Percentiles rank a stretch among this genome's conserved stretches.
Evolutionary conservation across 2,329 filamentous ascomycete genomes (phyloP).

Genomic region (Pseudogymnoascus sp.): DNA sequence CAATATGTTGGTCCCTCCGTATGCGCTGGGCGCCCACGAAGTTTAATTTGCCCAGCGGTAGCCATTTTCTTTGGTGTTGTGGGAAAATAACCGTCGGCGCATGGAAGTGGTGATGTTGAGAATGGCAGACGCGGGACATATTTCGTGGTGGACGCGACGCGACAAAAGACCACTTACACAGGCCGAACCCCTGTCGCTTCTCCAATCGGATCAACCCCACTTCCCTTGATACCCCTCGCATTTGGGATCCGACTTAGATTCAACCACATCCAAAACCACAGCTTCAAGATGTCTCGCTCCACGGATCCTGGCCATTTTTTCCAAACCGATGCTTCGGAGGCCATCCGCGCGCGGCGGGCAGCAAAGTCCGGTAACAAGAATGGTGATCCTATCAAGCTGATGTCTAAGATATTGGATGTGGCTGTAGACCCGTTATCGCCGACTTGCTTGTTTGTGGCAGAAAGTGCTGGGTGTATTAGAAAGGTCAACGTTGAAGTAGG

Average conservation of each 20-base stretch:
- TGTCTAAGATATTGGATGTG: constrained; percentile 79
- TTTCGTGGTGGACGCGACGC: constrained; percentile 14
- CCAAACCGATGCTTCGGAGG: constrained; percentile 58
- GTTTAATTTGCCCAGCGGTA: constrained; percentile 34
- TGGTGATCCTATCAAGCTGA: constrained; percentile 71
- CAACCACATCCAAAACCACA: background rate
- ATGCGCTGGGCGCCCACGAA: constrained; percentile 63
- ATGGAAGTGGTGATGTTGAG: constrained; percentile 12
- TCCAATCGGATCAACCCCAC: constrained; percentile 3
- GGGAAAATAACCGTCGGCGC: constrained; percentile 12
- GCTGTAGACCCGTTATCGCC: constrained; percentile 57
- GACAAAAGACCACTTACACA: constrained; percentile 14
- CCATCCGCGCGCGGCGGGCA: constrained; percentile 49
- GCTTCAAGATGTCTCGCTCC: constrained; percentile 53
- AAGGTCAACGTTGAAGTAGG: constrained; percentile 69
- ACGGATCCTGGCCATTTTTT: constrained; percentile 79
- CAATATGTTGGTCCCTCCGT: constrained; percentile 81
- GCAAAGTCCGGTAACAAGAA: constrained; percentile 67
- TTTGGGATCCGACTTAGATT: background rate
- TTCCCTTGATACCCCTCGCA: background rate
- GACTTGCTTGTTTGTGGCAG: constrained; percentile 65
- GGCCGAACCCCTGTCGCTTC: constrained; percentile 16
- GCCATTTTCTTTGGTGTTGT: constrained; percentile 22
- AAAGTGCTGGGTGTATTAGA: constrained; percentile 76
- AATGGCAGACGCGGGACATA: constrained; percentile 10